Evolutionary conservation across 352 stramenopile species (phyloP).

Genomic region (Pythium monospermum): DNA sequence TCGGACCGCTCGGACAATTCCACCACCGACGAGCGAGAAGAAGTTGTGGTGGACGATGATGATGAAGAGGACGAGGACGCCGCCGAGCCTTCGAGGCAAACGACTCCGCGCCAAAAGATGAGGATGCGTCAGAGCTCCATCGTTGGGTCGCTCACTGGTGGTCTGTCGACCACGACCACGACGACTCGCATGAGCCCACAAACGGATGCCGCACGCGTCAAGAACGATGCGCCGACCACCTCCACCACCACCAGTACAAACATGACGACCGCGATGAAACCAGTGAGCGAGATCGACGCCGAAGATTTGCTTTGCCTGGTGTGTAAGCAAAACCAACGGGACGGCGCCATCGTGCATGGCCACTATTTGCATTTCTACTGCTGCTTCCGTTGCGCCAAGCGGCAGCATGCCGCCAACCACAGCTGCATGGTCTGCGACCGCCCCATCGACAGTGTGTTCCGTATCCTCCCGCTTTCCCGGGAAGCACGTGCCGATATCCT

Average conservation of each 20-base stretch:
- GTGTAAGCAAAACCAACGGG: slow-evolving; percentile 49
- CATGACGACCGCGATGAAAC: slow-evolving; percentile 9
- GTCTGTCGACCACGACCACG: neutral
- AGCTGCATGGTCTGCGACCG: slow-evolving; percentile 73
- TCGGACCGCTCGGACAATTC: too few species aligned
- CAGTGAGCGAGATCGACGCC: slow-evolving; percentile 26
- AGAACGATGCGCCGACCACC: slow-evolving; percentile 14
- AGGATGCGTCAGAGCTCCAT: slow-evolving; percentile 18
- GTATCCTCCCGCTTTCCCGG: slow-evolving; percentile 62
- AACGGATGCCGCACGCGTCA: slow-evolving; percentile 19
- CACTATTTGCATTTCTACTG: slow-evolving; percentile 81
- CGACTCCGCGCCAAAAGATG: slow-evolving; percentile 11
- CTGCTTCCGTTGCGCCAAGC: slow-evolving; percentile 77
- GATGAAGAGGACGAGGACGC: slow-evolving; percentile 29
- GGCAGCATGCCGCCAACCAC: slow-evolving; percentile 37
- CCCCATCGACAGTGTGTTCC: slow-evolving; percentile 73
- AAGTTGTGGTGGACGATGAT: slow-evolving; percentile 9
- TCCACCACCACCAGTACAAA: slow-evolving; percentile 3
- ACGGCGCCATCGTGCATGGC: slow-evolving; percentile 66
- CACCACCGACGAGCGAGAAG: slow-evolving; percentile 15
- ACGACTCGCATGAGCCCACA: neutral
- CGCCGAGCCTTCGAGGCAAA: slow-evolving; percentile 3
- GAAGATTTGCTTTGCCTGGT: slow-evolving; percentile 71
- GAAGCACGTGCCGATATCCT: slow-evolving; percentile 25
- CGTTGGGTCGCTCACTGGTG: neutral